Percentiles rank a stretch among this genome's conserved stretches.
These are phyloP conservation scores for Citrus maxima DNA, from an alignment of 345 rosid genomes.

Conservation along the genomic window DNA sequence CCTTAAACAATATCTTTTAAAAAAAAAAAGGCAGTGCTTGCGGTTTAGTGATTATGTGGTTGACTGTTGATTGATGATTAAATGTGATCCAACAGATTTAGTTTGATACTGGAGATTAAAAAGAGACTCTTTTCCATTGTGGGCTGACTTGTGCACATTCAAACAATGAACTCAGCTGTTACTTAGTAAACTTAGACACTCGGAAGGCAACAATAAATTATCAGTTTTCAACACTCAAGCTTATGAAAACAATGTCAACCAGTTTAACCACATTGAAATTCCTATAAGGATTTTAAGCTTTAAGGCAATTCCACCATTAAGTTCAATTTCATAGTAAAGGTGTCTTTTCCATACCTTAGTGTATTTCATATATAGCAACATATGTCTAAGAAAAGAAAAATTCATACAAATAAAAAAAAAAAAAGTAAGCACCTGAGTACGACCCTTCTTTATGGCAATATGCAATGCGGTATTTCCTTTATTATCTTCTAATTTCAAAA, in stretches of 20 bases:
- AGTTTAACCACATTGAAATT: neutral
- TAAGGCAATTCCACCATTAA: neutral
- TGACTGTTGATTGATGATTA: neutral
- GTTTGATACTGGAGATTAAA: neutral
- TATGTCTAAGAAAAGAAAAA: neutral
- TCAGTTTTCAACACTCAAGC: neutral
- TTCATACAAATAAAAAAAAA: neutral
- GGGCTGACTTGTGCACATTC: neutral
- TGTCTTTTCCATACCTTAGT: neutral
- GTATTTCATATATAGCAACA: neutral
- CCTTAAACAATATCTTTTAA: neutral
- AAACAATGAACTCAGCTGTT: neutral
- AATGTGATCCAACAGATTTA: too few relatives aligned
- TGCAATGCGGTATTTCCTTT: constrained; percentile 93
- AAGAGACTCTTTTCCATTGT: neutral
- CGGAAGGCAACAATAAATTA: too few relatives aligned
- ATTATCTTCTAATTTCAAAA: constrained; percentile 69
- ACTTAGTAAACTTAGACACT: too few relatives aligned
- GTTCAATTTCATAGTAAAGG: neutral
- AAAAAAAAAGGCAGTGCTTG: neutral
- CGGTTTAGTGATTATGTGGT: too few relatives aligned
- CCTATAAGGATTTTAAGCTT: neutral
- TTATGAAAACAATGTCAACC: neutral
- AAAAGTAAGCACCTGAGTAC: constrained; percentile 52
- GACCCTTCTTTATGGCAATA: constrained; percentile 84